phyloP scores from a whole-genome alignment of 2,329 filamentous ascomycete species.

The Penicillium italicum region DNA sequence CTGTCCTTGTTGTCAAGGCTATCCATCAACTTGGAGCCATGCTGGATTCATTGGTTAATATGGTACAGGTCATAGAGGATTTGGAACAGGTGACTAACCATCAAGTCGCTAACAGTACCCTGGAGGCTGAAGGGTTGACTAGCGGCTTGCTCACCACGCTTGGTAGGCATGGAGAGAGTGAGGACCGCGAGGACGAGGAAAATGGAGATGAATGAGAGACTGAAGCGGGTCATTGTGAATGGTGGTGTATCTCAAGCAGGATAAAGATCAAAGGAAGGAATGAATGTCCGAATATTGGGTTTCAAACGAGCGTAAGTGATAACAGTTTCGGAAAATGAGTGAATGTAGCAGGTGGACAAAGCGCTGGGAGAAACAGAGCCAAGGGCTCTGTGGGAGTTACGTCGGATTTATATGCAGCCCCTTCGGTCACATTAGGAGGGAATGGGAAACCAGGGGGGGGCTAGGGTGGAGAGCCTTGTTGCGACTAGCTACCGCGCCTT shows the following conservation, averaged over 20 bases:
- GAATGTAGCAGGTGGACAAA: not conserved
- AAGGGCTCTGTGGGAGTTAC: not conserved
- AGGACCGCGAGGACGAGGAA: constrained; percentile 30
- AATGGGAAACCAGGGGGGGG: constrained; percentile 7
- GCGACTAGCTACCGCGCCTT: not conserved
- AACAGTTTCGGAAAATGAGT: constrained; percentile 5
- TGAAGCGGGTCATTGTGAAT: constrained; percentile 33
- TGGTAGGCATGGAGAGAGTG: constrained; percentile 29
- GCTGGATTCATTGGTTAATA: constrained; percentile 11
- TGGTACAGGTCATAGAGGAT: not conserved
- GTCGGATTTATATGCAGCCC: constrained; percentile 16
- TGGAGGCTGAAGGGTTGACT: constrained; percentile 5
- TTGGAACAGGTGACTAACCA: constrained; percentile 11
- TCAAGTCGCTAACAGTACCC: constrained; percentile 12
- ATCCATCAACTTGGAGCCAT: constrained; percentile 17
- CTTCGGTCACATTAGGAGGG: constrained; percentile 2
- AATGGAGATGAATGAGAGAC: constrained; percentile 28
- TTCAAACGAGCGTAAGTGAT: constrained; percentile 11
- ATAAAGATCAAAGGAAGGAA: constrained; percentile 3
- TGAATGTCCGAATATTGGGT: constrained; percentile 8
- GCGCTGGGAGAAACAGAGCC: not conserved
- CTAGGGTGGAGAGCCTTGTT: not conserved
- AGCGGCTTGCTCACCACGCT: constrained; percentile 10
- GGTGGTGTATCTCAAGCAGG: not conserved
- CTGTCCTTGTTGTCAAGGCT: constrained; percentile 10